Evolutionary conservation across 164 flowering plant genomes (phyloP).

Genomic region (Aristolochia californica): DNA sequence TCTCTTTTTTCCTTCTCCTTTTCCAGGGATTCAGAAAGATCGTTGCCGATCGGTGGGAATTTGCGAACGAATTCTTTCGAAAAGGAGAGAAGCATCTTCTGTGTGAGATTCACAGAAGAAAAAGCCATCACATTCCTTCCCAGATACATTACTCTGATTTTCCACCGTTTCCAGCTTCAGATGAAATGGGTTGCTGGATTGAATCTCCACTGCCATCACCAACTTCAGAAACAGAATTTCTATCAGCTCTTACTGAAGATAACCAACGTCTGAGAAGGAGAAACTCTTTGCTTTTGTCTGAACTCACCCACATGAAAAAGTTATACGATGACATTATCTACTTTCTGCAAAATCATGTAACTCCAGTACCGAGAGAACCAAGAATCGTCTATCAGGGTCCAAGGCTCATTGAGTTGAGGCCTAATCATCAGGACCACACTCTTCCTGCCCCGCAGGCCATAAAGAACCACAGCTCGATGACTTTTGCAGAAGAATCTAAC

Average conservation of each 20-base stretch:
- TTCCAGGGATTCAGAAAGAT: conserved; percentile 49
- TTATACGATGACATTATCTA: conserved; percentile 58
- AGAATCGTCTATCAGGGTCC: conserved; percentile 10
- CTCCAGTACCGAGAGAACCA: conserved; percentile 18
- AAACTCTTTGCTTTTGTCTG: conserved; percentile 49
- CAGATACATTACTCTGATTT: conserved; percentile 9
- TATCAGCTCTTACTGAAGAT: conserved; percentile 33
- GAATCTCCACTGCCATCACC: conserved; percentile 13
- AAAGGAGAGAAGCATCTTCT: conserved; percentile 43
- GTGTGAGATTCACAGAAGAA: conserved; percentile 45
- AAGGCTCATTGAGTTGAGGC: conserved; percentile 17
- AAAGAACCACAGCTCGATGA: conserved; percentile 6
- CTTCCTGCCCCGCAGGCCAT: conserved; percentile 4
- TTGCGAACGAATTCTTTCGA: conserved; percentile 44
- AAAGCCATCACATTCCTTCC: conserved; percentile 22
- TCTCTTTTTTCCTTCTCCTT: too few species aligned
- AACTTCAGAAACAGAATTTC: conserved; percentile 9
- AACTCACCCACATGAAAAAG: conserved; percentile 50
- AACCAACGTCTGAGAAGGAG: conserved; percentile 33
- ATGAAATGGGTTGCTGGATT: conserved; percentile 14
- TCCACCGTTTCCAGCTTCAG: conserved; percentile 11
- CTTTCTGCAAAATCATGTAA: conserved; percentile 52
- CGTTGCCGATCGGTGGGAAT: conserved; percentile 56
- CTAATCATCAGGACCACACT: conserved; percentile 12
- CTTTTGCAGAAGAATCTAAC: conserved; percentile 13